Evolutionary conservation across 2,329 filamentous ascomycete species (phyloP), one percentile per base, ranked within the genome.

Genomic region (Nannizziopsis arthrosporioides): DNA sequence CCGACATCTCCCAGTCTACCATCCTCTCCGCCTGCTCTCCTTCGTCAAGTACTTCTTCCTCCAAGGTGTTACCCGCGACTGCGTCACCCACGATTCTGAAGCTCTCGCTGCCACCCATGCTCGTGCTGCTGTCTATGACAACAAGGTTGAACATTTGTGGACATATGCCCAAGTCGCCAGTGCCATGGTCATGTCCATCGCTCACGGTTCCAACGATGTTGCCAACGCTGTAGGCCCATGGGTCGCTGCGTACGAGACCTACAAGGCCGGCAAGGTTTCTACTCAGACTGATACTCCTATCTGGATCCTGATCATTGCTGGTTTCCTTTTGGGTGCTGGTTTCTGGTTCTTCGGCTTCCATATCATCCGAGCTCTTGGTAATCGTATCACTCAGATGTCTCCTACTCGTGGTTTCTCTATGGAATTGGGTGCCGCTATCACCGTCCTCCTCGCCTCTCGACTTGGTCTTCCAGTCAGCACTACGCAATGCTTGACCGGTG

Each of bases 131-230:
- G 59, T 60, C 5, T 73, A 72, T 52, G 70, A 73, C 54, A 67
- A 67, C 50, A 62, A 65, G 3, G 68, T 71, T 11, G 71, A 73
- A 55, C 69, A 74, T 57, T 59, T 71, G 43, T 73, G 66, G 64
- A 71, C 70, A 1, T 73, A 66, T 54, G 64, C 61, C 40, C 68
- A 70, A 55, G 63, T 70, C 9, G 57, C 61, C 44, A 62, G 61
- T 5, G 66, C 67, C 35, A 65, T 67, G 53, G 63, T 67, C 54
- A 63, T 68, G 59, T 68, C 65, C 15, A 67, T 70, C 48, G 64
- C 66, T 2, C 68, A 71, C 57, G 68, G 68, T n/a, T 63, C 65
- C 41, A 70, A 70, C 54, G 67, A 70, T 50, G 65, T 69, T 3
- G 62, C 66, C 36, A 70, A 70, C 51, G 66, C 66, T 0, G 61